Evolutionary conservation across 306 rosid species (phyloP), one percentile per base, ranked within the genome.

Genomic region (Citrullus colocynthis): DNA sequence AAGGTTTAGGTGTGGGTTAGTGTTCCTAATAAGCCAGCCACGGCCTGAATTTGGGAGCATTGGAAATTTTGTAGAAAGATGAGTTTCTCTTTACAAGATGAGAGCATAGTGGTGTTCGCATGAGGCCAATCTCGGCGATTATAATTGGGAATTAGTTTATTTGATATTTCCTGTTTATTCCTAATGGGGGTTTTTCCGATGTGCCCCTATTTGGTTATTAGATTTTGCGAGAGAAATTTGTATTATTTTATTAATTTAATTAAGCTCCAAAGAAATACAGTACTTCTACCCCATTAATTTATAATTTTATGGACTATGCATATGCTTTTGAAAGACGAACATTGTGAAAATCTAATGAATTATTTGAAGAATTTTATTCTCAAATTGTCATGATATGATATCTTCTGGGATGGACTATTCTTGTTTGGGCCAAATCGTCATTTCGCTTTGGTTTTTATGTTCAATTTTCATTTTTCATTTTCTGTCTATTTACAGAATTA

Each of bases 1-100:
- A 55, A 55, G 57, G 77, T 70, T 24, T 44, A 0, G 57, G 45
- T 6, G 32, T n/a, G 15, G 2, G 54, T 11, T 4, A 48, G 4
- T 48, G 16, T 41, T n/a, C 51, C 73, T 16, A 70, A 21, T 15
- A 70, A 70, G 42, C 75, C 39, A 44, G 49, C 49, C 44, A 72
- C 60, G 49, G 39, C 42, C 77, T 30, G 60, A 72, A 17, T 72
- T 24, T 4, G 1, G 41, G 51, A 65, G 24, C n/a, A 28, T 28
- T 28, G 42, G 57, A 71, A 72, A 9, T 49, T 72, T 72, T 72
- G 77, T 72, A 42, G 56, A 72, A 52, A 72, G 76, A 48, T 28
- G 77, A 49, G 76, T 45, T 71, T 37, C n/a, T 69, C 16, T 69
- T 69, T 41, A 16, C 56, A 41, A n/a, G 55, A 69, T 42, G 39